Evolutionary conservation across 495 filamentous ascomycete genomes (phyloP), one percentile per base, ranked within the genome.

Genomic region (Chaetomidium leptoderma): DNA sequence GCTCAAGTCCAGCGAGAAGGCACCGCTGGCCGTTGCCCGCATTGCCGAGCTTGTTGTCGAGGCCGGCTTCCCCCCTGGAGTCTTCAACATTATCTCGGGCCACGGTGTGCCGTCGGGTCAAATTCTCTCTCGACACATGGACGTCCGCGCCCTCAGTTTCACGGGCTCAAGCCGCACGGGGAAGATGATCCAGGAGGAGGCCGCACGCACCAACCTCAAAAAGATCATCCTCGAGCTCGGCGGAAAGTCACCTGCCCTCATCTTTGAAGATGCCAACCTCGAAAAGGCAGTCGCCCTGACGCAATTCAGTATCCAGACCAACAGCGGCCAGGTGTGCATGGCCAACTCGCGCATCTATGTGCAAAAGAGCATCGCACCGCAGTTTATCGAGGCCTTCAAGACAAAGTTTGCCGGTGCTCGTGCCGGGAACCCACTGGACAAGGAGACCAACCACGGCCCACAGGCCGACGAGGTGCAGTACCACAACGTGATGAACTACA

Each of bases 1-100:
- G 2, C 68, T 97, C 47, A 97, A 97, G 71, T 81, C 90, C 7
- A 89, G 90, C 2, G 92, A 97, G 69, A 91, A 97, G 70, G 95
- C 91, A 1, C 92, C 92, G 0, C 76, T 97, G 30, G 88, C 87
- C 11, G 86, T 89, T 53, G 78, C 70, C 27, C 55, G 68, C 58
- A 57, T 86, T 1, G 81, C 76, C 0, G 66, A 72, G 32, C 70
- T 85, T 3, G 72, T 83, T 48, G 55, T 75, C 29, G 70, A 80
- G 42, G 83, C 83, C 1, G 83, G 82, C 0, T 73, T 87, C 33
- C 84, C 83, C 0, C 72, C 78, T 0, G 83, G 83, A 0, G 78
- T 83, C 3, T 70, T 87, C 32, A 80, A 80, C 60, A 76, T 86
- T 24, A 53, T 86, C 5, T 75, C 73, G n/a, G 83, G 83, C 3